Evolutionary conservation across 108 stramenopile genomes (phyloP).

Genomic region (Conticribra guillardii): DNA sequence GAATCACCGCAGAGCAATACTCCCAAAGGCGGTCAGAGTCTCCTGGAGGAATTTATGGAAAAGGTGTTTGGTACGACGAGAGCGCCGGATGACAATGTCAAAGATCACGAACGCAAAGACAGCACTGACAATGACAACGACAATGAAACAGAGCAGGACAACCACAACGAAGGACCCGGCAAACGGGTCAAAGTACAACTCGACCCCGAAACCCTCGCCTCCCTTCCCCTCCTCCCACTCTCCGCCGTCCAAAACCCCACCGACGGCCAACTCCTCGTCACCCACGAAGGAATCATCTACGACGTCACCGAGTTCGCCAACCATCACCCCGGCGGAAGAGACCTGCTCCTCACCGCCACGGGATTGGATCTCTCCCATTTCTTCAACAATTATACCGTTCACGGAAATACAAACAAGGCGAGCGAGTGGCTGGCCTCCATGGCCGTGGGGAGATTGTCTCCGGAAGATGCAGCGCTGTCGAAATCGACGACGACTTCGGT

Average conservation of each 20-base stretch:
- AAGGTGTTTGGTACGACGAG: no score
- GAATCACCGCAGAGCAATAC: no score
- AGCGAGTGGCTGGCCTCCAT: constrained; percentile 49
- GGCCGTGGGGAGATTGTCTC: constrained; percentile 47
- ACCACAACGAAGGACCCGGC: constrained; percentile 10
- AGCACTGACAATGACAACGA: no score
- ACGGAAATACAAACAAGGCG: constrained; percentile 50
- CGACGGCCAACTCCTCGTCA: constrained; percentile 28
- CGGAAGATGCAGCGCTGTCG: constrained; percentile 30
- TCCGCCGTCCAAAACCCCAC: constrained; percentile 25
- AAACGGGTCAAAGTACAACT: constrained; percentile 30
- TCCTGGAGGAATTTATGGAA: no score
- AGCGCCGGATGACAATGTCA: no score
- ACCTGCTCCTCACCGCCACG: constrained; percentile 37
- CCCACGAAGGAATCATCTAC: constrained; percentile 60
- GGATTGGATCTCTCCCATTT: constrained; percentile 58
- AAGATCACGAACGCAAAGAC: no score
- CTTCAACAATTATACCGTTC: constrained; percentile 59
- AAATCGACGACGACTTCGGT: constrained; percentile 21
- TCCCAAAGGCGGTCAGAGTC: no score
- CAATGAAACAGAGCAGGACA: constrained; percentile 2
- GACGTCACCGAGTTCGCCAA: constrained; percentile 60
- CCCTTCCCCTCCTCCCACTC: constrained; percentile 41
- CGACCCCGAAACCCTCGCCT: constrained; percentile 41
- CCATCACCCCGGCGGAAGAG: constrained; percentile 59